Base-by-base conservation (phyloP, 1,139 yeast genomes). In the Hyphopichia khmerensis region DNA sequence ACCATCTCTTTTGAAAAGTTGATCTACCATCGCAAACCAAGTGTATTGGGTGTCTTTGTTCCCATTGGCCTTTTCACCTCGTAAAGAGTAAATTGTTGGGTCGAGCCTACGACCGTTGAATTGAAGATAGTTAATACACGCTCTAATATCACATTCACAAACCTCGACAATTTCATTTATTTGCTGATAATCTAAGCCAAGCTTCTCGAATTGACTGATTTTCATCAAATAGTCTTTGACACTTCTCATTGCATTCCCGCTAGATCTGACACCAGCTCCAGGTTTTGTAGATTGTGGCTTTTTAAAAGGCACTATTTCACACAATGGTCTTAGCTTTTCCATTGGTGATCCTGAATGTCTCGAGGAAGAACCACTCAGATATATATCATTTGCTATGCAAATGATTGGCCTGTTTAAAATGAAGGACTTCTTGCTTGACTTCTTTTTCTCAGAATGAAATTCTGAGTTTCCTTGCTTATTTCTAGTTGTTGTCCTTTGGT, bases 341-440 rank as follows among this genome's bases (percentile, higher is more conserved):
- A 93, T 69, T 4, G 87, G 67, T 1, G 60, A 57, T 7, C 67
- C 61, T 2, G 55, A 40, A 26, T 51, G 52, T 13, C 54, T 44
- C 6, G 55, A 46, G n/a, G n/a, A n/a, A 7, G 56, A 37, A 8
- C 41, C 77, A 4, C 80, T 76, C 1, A 87, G 77, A 57, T 86
- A 91, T 1, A 85, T 75, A 56, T 93, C 96, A 60, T 93, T 93
- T 58, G 98, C 95, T 44, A 93, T 80, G 39, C 96, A 93, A 42
- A 93, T 87, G 17, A 93, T 89, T 1, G 99, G 99, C 49, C 99
- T 72, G 51, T 77, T 71, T 38, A 91, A 63, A 4, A 83, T 35
- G 40, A 59, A 64, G 35, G 69, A 73, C 32, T 60, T 65, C 43
- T 53, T 47, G 52, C 58, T 50, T 36, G 52, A 41, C 42, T 57